Conservation (phyloP, 2,329 filamentous ascomycete genomes). For the Penicillium brasilianum region DNA sequence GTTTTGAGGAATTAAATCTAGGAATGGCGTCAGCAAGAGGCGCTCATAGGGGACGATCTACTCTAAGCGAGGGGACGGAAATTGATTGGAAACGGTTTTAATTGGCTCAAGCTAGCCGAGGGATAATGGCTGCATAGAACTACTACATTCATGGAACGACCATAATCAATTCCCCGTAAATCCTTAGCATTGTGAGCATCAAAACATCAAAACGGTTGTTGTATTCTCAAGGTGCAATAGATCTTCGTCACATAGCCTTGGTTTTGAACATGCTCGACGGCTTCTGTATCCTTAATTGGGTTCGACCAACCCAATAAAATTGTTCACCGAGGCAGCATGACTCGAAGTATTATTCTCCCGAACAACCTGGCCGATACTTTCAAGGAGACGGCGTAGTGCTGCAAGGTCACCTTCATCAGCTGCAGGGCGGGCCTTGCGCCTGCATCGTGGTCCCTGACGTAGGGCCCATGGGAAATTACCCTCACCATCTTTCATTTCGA, state of each 20-base stretch:
- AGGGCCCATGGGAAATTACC: not conserved
- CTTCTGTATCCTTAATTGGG: not conserved
- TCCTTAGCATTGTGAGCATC: not conserved
- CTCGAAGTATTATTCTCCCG: not conserved
- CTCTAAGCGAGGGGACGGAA: not conserved
- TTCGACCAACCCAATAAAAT: not conserved
- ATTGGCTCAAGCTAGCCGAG: not conserved
- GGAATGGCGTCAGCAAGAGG: not conserved
- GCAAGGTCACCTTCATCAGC: not conserved
- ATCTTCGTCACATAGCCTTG: too few relatives aligned
- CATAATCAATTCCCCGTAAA: not conserved
- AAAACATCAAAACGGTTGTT: not conserved
- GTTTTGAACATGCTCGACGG: not conserved
- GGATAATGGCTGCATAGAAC: not conserved
- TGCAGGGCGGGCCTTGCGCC: not conserved
- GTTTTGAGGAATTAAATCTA: not conserved
- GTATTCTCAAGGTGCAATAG: too few relatives aligned
- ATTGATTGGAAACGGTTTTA: not conserved
- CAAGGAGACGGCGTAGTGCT: not conserved
- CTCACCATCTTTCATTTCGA: not conserved
- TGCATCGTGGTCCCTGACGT: too few relatives aligned
- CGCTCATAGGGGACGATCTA: not conserved
- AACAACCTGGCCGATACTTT: not conserved
- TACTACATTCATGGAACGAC: not conserved
- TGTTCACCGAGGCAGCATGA: not conserved